Percentiles rank a stretch among this genome's conserved stretches.
Evolutionary conservation across 2,329 filamentous ascomycete genomes (phyloP).

Genomic region (Sodiomyces alkalinus): DNA sequence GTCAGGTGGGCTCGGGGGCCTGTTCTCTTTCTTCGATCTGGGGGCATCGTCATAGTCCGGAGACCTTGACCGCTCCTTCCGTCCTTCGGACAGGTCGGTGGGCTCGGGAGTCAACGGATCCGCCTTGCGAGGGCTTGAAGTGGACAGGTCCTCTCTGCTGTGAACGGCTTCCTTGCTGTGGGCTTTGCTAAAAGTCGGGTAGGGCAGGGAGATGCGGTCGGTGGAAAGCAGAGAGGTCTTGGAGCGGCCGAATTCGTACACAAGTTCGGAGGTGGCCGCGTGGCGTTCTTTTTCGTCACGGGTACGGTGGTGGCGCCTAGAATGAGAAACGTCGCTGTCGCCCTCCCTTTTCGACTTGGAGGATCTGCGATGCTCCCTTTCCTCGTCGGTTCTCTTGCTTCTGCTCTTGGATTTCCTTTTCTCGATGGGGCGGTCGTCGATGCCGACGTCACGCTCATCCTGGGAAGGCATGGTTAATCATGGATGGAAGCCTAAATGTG

Average conservation of each 20-base stretch:
- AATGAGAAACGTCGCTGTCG: constrained; percentile 8
- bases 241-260: constrained; percentile 25
- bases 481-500: constrained; percentile 5
- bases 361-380: constrained; percentile 10
- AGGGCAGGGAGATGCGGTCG: constrained; percentile 45
- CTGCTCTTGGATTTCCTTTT: constrained; percentile 11
- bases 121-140: constrained; percentile 12
- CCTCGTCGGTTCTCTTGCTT: constrained; percentile 9
- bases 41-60: constrained; percentile 20
- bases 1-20: constrained; percentile 49
- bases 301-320: constrained; percentile 8
- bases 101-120: constrained; percentile 53
- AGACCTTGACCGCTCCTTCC: constrained; percentile 32
- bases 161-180: constrained; percentile 78
- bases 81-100: constrained; percentile 47
- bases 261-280: constrained; percentile 31
- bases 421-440: constrained; percentile 21
- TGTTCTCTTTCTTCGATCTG: constrained; percentile 27
- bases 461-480: constrained; percentile 22
- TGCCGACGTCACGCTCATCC: constrained; percentile 23
- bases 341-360: constrained; percentile 7
- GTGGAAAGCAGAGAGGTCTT: constrained; percentile 19
- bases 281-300: constrained; percentile 14
- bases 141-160: constrained; percentile 37
- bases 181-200: constrained; percentile 75